Percentiles rank a stretch among this genome's conserved stretches.
Evolutionary conservation across 352 stramenopile species (phyloP).

Genomic region (Pythium volutum): DNA sequence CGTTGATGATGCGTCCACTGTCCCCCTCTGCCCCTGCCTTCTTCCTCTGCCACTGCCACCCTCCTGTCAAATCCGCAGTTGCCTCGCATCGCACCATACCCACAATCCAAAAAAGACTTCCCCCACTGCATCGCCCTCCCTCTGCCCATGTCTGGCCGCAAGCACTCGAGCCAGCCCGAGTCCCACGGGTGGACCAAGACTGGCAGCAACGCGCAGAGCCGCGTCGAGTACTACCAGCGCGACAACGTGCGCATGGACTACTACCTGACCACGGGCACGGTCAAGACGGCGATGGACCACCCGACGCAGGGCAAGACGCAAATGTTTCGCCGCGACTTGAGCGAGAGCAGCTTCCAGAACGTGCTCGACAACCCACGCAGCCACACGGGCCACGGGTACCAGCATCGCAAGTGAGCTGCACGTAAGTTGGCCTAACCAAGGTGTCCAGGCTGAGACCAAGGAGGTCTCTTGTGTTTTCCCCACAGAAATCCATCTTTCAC

Average conservation of each 20-base stretch:
- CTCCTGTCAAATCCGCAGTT: neutral
- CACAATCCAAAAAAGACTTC: neutral
- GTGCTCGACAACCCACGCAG: conserved; percentile 26
- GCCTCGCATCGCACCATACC: neutral
- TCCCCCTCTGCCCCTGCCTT: too few species aligned
- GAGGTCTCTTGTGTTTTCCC: too few species aligned
- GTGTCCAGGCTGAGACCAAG: too few species aligned
- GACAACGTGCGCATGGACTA: conserved; percentile 30
- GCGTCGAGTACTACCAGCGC: conserved; percentile 26
- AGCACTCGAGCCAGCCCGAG: conserved; percentile 22
- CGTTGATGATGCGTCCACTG: neutral
- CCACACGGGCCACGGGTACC: conserved; percentile 27
- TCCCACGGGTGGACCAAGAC: conserved; percentile 28
- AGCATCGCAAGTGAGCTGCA: conserved; percentile 6
- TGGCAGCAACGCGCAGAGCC: conserved; percentile 21
- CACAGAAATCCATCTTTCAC: too few species aligned
- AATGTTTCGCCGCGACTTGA: conserved; percentile 26
- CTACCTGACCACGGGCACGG: conserved; percentile 26
- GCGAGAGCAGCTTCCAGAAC: conserved; percentile 20
- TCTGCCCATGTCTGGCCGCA: conserved; percentile 10
- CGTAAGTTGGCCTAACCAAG: too few species aligned
- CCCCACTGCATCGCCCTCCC: neutral
- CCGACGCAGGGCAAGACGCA: conserved; percentile 27
- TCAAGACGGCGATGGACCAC: conserved; percentile 27
- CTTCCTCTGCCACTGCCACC: too few species aligned